Percentiles rank a stretch among this genome's conserved stretches.
Conservation (phyloP, 2,329 filamentous ascomycete species). For the Aspergillus texensis region DNA sequence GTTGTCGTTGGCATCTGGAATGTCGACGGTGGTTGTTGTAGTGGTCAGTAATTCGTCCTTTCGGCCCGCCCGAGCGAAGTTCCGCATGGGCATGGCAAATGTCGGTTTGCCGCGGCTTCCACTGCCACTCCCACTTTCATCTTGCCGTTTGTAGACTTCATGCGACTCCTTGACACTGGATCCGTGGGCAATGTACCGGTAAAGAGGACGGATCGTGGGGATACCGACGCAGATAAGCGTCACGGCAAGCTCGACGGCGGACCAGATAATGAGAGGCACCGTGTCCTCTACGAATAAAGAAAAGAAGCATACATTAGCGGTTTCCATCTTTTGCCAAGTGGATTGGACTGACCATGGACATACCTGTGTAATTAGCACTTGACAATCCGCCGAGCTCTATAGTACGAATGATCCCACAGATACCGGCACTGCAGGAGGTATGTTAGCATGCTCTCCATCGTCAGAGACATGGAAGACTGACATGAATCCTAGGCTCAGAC, state of each 20-base stretch:
- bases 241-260: conserved; percentile 24
- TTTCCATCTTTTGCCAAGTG: not conserved
- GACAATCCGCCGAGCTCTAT: conserved; percentile 18
- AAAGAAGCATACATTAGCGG: not conserved
- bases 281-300: conserved; percentile 22
- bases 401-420: conserved; percentile 20
- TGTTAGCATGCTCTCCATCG: not conserved
- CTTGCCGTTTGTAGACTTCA: not conserved
- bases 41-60: not conserved
- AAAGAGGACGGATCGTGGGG: conserved; percentile 30
- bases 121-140: not conserved
- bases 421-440: conserved; percentile 12
- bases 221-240: conserved; percentile 33
- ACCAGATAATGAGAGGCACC: conserved; percentile 27
- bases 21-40: not conserved
- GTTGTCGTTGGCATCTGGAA: not conserved
- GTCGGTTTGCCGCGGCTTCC: not conserved
- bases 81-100: not conserved
- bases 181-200: conserved; percentile 18
- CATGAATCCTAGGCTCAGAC: conserved; percentile 42
- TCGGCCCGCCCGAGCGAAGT: not conserved
- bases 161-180: conserved; percentile 8
- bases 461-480: conserved; percentile 13
- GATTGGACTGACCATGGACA: not conserved
- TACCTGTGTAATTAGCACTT: conserved; percentile 24